Percentiles rank a stretch among this genome's conserved stretches.
phyloP scores from a whole-genome alignment of 768 basidiomycete genomes.

The Tricholoma flavovirens region DNA sequence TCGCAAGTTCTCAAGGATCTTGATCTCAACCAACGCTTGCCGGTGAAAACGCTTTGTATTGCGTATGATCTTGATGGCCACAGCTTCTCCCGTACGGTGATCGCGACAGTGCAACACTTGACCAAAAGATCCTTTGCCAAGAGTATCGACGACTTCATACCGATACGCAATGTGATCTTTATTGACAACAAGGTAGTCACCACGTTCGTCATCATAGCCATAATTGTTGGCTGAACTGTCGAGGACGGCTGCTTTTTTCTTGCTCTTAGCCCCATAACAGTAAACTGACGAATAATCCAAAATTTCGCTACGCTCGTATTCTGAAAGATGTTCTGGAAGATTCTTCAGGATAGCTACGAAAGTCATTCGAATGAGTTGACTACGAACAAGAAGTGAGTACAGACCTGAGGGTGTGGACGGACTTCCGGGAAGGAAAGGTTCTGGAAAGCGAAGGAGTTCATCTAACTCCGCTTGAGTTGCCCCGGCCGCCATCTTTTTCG shows the following conservation, averaged over 20 bases:
- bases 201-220: constrained; percentile 97
- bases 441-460: constrained; percentile 86
- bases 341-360: constrained; percentile 56
- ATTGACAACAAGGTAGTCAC: constrained; percentile 88
- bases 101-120: constrained; percentile 96
- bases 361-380: constrained; percentile 5
- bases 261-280: constrained; percentile 70
- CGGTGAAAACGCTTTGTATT: constrained; percentile 99
- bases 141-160: constrained; percentile 88
- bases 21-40: constrained; percentile 98
- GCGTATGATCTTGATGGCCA: constrained; percentile 98
- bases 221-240: constrained; percentile 80
- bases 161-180: constrained; percentile 94
- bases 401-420: constrained; percentile 58
- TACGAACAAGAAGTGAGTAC: not conserved
- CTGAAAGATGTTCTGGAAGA: constrained; percentile 69
- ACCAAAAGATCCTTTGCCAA: constrained; percentile 98
- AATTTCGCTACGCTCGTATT: constrained; percentile 89
- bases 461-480: constrained; percentile 85
- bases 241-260: constrained; percentile 75
- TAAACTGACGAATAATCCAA: constrained; percentile 83
- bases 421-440: constrained; percentile 68
- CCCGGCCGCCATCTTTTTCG: constrained; percentile 79
- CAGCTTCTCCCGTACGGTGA: constrained; percentile 91
- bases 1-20: constrained; percentile 91